Evolutionary conservation across 257 asterid species (phyloP).

Genomic region (Marsdenia floribunda): DNA sequence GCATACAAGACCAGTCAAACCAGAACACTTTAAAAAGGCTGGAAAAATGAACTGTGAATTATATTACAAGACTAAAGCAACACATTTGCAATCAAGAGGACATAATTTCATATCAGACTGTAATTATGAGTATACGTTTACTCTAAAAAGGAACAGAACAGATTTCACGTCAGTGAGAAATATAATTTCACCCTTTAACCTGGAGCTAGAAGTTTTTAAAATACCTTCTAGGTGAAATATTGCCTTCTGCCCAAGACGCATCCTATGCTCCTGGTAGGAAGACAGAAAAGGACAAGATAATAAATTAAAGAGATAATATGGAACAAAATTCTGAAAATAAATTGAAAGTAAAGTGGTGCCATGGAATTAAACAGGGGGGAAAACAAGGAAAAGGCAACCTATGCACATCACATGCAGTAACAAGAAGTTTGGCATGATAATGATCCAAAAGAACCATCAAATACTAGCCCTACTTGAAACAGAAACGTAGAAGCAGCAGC

Average conservation of each 20-base stretch:
- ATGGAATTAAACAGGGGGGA: background rate
- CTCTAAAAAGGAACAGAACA: background rate
- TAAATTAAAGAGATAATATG: background rate
- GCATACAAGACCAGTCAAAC: background rate
- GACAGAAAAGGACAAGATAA: background rate
- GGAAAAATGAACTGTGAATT: background rate
- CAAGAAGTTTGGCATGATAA: background rate
- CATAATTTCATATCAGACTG: background rate
- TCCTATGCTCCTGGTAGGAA: conserved; percentile 71
- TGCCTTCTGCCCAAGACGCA: conserved; percentile 95
- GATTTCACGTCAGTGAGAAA: conserved; percentile 1
- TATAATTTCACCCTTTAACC: background rate
- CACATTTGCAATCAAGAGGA: background rate
- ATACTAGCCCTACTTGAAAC: background rate
- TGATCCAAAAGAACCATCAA: background rate
- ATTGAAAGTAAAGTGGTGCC: background rate
- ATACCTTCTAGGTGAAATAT: conserved; percentile 98
- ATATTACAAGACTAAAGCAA: background rate
- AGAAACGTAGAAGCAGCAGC: no score
- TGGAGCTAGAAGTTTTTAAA: conserved; percentile 9
- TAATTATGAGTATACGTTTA: background rate
- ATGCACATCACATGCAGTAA: background rate
- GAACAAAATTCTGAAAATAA: background rate
- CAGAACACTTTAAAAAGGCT: background rate
- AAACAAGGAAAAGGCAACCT: background rate